phyloP scores from a whole-genome alignment of 805 yeast species.

The Saccharomycopsis malanga region DNA sequence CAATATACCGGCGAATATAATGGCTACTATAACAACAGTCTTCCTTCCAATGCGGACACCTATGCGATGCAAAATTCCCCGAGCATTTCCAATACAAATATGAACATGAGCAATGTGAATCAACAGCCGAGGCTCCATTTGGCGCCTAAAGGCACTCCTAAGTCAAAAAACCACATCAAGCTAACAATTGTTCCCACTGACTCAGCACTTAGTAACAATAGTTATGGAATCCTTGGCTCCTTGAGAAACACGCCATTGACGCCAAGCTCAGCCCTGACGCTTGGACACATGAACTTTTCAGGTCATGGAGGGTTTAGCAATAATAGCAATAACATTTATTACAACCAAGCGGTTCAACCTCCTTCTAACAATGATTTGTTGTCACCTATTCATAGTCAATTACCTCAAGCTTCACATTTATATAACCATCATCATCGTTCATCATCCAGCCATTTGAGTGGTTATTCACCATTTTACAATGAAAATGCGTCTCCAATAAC shows the following conservation, averaged over 20 bases:
- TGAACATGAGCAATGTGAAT: neutral
- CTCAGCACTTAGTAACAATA: slow-evolving; percentile 5
- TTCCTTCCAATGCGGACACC: no score
- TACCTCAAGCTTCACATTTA: slow-evolving; percentile 3
- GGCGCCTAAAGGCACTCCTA: neutral
- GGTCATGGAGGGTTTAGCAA: neutral
- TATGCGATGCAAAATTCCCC: no score
- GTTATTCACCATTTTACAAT: slow-evolving; percentile 2
- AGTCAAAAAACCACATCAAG: slow-evolving; percentile 15
- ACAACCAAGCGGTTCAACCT: slow-evolving; percentile 7
- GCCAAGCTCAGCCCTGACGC: slow-evolving; percentile 15
- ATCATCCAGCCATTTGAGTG: slow-evolving; percentile 7
- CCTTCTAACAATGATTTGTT: slow-evolving; percentile 9
- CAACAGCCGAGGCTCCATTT: neutral
- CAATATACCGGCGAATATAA: no score
- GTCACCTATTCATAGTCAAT: slow-evolving; percentile 13
- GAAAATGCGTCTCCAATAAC: slow-evolving; percentile 9
- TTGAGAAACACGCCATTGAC: slow-evolving; percentile 19
- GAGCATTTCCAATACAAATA: no score
- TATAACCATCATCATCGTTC: slow-evolving; percentile 8
- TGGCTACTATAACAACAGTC: no score
- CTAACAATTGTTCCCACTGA: slow-evolving; percentile 12
- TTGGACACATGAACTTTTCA: neutral
- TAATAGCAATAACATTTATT: slow-evolving; percentile 2
- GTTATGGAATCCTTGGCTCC: slow-evolving; percentile 10